Evolutionary conservation across 352 stramenopile genomes (phyloP), one percentile per base, ranked within the genome.

Genomic region (Poterioochromonas sp.): DNA sequence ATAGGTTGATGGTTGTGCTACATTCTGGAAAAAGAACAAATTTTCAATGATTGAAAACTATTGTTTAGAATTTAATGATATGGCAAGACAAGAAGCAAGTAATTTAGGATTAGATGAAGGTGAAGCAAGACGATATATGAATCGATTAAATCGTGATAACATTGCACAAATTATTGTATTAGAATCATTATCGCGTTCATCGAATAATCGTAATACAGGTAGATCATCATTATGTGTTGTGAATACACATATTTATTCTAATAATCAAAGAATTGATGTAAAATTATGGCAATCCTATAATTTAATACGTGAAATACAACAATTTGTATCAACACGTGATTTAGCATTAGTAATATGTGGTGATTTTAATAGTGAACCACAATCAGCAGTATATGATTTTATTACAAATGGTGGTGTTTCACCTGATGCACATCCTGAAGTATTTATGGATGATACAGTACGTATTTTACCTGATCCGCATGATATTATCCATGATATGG

Each of bases 241-340:
- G 0, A 98, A 99, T 80, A 97, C 97, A 1, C 96, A 99, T 87
- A 88, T 99, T 37, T 98, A 98, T 82, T 97, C 91, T 63, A 97
- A 99, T 84, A 96, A 96, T 64, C 95, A 98, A 81, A 98, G 96
- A 79, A 92, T 92, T 22, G 96, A 99, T 84, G 94, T 99, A 49
- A 99, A 99, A 86, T 88, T 99, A 37, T 99, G 95, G 94, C 96
- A 94, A 77, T 80, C 85, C 40, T 88, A 85, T 81, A 83, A 88
- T 76, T 80, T 90, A 37, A 82, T 89, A 54, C 84, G 90, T 79
- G 87, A 94, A 81, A 78, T 95, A 54, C 85, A 93, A 73, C 85
- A 87, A 43, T 90, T 92, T 76, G 83, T 90, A 26, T 80, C 89
- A 79, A 84, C 81, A 69, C 81, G 84, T 40, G 82, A 84, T 71